Base-by-base conservation (phyloP, 257 asterid species). In the Mitragyna speciosa region DNA sequence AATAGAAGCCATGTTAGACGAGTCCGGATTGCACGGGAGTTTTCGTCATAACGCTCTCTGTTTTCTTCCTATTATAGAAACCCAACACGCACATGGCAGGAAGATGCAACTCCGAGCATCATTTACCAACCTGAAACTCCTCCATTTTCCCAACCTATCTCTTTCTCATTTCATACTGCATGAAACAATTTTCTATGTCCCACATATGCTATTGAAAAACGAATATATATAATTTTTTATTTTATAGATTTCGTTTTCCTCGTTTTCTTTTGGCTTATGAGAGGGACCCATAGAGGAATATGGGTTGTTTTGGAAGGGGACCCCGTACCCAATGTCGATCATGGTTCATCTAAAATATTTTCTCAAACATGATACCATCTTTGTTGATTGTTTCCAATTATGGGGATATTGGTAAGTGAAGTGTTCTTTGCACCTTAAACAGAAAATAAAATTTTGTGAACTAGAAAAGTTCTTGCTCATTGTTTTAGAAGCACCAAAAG, bases 81-180 rank as follows among this genome's bases (percentile, higher is more conserved):
- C 68, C 84, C 76, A 73, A 22, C 70, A 65, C 6, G 91, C 89
- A 89, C 92, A 89, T 89, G 93, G 91, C 82, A 82, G 85, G 87
- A 86, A 80, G 85, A 83, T 88, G 81, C 84, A 80, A 49, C 47
- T 82, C 80, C 72, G 73, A 84, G 58, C 84, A 80, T 87, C 82
- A 82, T 84, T 80, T 75, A 82, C 88, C 87, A 82, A 87, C 87
- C 88, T 76, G 49, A 77, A 86, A 79, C 73, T 59, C 63, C 59
- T 36, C 83, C 75, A 74, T 61, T 48, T 67, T 78, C 68, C 68
- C 69, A 36, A 73, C 64, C 70, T 59, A 45, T 49, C 65, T 82
- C 8, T 69, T 36, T 58, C 75, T 54, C 26, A 33, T 36, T 68
- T 39, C 63, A 61, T 24, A 56, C 65, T 48, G 49, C 75, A 48